A percentile compares a stretch with the other conserved stretches of the same genome.
phyloP scores from a whole-genome alignment of 2,329 filamentous ascomycete species.

The Monosporascus sp. region DNA sequence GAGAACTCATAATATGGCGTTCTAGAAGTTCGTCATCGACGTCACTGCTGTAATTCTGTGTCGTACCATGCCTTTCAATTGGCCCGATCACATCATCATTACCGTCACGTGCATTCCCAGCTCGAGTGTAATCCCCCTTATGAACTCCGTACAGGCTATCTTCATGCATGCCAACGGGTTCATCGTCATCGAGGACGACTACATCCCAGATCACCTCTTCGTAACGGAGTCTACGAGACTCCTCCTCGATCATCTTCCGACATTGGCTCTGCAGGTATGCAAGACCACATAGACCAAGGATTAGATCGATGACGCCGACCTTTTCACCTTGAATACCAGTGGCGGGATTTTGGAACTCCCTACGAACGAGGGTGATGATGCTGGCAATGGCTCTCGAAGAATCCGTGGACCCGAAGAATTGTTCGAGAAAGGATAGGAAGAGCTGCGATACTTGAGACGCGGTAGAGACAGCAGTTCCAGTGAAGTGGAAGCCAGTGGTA shows the following conservation, averaged over 20 bases:
- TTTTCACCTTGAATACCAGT: slow-evolving; percentile 54
- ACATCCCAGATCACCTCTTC: slow-evolving; percentile 63
- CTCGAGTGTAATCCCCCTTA: slow-evolving; percentile 18
- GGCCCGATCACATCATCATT: slow-evolving; percentile 27
- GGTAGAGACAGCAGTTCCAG: slow-evolving; percentile 47
- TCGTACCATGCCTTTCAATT: slow-evolving; percentile 28
- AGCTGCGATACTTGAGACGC: slow-evolving; percentile 53
- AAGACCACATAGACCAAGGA: slow-evolving; percentile 54
- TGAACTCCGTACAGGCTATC: slow-evolving; percentile 29
- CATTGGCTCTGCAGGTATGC: slow-evolving; percentile 57
- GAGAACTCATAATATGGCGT: slow-evolving; percentile 45
- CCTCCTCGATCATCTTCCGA: slow-evolving; percentile 44
- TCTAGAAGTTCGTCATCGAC: slow-evolving; percentile 39
- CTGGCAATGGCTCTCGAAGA: slow-evolving; percentile 62
- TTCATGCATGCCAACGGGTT: slow-evolving; percentile 49
- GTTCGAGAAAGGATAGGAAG: slow-evolving; percentile 54
- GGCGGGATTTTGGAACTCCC: slow-evolving; percentile 59
- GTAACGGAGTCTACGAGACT: slow-evolving; percentile 38
- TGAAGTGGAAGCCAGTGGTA: slow-evolving; percentile 54
- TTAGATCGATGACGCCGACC: slow-evolving; percentile 55
- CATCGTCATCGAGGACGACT: slow-evolving; percentile 54
- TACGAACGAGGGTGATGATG: slow-evolving; percentile 57
- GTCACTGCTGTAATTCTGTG: slow-evolving; percentile 21
- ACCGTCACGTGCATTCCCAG: slow-evolving; percentile 11
- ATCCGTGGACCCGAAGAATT: slow-evolving; percentile 63